A percentile compares a stretch with the other conserved stretches of the same genome.
Conservation (phyloP, 495 filamentous ascomycete species). For the Rhizodiscina lignyota region DNA sequence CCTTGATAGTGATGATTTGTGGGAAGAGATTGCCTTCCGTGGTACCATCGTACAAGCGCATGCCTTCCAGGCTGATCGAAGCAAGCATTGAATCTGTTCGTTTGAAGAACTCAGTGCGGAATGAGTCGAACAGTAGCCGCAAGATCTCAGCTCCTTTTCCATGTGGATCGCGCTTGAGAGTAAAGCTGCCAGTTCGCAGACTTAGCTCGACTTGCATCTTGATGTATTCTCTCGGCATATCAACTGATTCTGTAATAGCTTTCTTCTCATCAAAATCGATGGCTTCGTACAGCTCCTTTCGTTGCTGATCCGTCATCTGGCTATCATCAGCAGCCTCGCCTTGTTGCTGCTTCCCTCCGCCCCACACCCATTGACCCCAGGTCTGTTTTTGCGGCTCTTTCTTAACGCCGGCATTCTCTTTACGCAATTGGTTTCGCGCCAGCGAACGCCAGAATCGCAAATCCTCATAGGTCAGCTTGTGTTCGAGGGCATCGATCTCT, state of each 20-base stretch:
- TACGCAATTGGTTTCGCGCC: slow-evolving; percentile 83
- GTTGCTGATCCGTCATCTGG: slow-evolving; percentile 83
- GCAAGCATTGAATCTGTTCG: slow-evolving; percentile 77
- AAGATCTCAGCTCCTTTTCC: slow-evolving; percentile 62
- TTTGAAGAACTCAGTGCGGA: slow-evolving; percentile 73
- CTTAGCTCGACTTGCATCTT: slow-evolving; percentile 84
- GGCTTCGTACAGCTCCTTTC: slow-evolving; percentile 89
- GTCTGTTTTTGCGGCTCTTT: slow-evolving; percentile 52
- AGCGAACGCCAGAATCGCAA: slow-evolving; percentile 91
- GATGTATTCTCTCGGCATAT: slow-evolving; percentile 74
- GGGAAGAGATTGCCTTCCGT: slow-evolving; percentile 78
- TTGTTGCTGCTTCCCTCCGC: slow-evolving; percentile 34
- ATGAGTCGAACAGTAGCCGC: slow-evolving; percentile 82
- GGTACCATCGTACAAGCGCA: slow-evolving; percentile 90
- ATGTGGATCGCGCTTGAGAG: slow-evolving; percentile 75
- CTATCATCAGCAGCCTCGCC: slow-evolving; percentile 46
- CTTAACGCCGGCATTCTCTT: slow-evolving; percentile 76
- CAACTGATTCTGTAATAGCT: slow-evolving; percentile 67
- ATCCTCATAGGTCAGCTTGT: slow-evolving; percentile 86
- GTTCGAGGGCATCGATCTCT: slow-evolving; percentile 60
- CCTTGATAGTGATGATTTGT: slow-evolving; percentile 90
- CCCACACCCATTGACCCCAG: slow-evolving; percentile 80
- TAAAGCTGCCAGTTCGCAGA: slow-evolving; percentile 85
- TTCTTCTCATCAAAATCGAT: slow-evolving; percentile 99
- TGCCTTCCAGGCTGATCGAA: slow-evolving; percentile 75